phyloP scores from a whole-genome alignment of 116 monocot species.

The Posidonia oceanica region DNA sequence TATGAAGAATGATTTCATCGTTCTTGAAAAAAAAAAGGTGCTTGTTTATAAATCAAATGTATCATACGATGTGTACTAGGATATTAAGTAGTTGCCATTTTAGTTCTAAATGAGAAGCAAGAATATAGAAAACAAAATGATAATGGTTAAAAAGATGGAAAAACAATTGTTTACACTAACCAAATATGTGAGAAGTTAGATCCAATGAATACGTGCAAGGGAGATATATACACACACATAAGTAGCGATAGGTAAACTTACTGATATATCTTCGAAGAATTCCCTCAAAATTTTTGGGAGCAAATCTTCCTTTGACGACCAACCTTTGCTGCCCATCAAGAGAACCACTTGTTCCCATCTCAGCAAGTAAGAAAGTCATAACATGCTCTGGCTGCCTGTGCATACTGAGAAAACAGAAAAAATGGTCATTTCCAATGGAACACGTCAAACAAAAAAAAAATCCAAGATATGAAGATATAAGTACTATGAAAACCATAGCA shows the following conservation, averaged over 20 bases:
- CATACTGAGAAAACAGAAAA: constrained; percentile 43
- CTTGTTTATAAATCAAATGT: too few species aligned
- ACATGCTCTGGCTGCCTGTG: constrained; percentile 98
- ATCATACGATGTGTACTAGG: too few species aligned
- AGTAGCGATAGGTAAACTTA: constrained; percentile 30
- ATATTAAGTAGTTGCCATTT: too few species aligned
- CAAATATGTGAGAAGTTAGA: too few species aligned
- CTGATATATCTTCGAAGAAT: constrained; percentile 89
- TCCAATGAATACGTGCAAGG: too few species aligned
- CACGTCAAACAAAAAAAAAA: not conserved
- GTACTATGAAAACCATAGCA: not conserved
- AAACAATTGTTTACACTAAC: too few species aligned
- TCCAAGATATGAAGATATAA: not conserved
- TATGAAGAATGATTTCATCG: too few species aligned
- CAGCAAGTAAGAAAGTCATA: constrained; percentile 83
- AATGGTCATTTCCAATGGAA: not conserved
- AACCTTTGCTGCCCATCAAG: constrained; percentile 96
- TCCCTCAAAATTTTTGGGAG: constrained; percentile 94
- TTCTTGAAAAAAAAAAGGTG: too few species aligned
- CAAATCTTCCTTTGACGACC: constrained; percentile 91
- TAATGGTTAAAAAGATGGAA: too few species aligned
- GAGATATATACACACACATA: too few species aligned
- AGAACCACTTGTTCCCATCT: constrained; percentile 92
- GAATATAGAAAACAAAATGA: too few species aligned
- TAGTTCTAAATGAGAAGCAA: too few species aligned